A percentile compares a stretch with the other conserved stretches of the same genome.
These are phyloP conservation scores for Penicillium italicum DNA, from an alignment of 2,329 filamentous ascomycete genomes.

Conservation along the genomic window DNA sequence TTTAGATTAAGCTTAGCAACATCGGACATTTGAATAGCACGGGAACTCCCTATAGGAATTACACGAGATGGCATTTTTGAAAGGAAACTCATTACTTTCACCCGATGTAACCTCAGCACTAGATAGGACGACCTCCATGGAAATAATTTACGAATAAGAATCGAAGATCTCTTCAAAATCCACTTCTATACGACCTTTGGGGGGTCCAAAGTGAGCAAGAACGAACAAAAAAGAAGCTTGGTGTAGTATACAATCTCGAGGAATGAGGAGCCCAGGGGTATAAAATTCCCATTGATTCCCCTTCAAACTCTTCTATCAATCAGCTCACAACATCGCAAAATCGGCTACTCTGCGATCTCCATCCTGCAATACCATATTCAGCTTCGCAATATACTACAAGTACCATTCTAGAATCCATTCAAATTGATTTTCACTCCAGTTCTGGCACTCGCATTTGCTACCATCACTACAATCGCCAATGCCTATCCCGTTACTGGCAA, in stretches of 20 bases:
- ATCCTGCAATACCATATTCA: background rate
- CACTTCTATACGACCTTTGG: background rate
- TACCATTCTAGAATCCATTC: background rate
- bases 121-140: background rate
- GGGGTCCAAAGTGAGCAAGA: background rate
- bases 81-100: background rate
- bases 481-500: slow-evolving; percentile 15
- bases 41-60: background rate
- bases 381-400: background rate
- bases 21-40: background rate
- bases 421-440: slow-evolving; percentile 8
- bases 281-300: background rate
- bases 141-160: background rate
- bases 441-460: slow-evolving; percentile 6
- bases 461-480: slow-evolving; percentile 3
- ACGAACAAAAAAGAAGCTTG: background rate
- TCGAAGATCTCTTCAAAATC: background rate
- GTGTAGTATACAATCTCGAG: background rate
- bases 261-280: background rate
- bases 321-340: background rate
- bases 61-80: background rate
- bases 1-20: background rate
- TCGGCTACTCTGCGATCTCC: background rate
- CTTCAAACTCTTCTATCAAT: background rate
- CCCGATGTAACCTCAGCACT: background rate